A percentile compares a stretch with the other conserved stretches of the same genome.
These are phyloP conservation scores for Stemphylium lycopersici DNA, from an alignment of 2,329 filamentous ascomycete species.

Conservation along the genomic window DNA sequence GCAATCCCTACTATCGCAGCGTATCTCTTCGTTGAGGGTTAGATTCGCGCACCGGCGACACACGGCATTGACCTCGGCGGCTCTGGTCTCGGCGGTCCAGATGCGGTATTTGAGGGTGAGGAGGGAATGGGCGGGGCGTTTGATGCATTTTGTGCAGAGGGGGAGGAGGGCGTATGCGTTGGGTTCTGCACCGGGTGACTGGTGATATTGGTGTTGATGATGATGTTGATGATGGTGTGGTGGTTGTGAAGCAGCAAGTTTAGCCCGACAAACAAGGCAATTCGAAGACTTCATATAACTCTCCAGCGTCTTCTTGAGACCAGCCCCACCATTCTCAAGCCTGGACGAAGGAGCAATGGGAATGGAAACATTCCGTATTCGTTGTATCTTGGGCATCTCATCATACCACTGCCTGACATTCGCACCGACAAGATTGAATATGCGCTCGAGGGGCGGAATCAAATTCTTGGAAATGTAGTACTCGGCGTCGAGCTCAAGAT, in stretches of 20 bases:
- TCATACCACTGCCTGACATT: constrained; percentile 93
- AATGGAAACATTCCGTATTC: constrained; percentile 66
- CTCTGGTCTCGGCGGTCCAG: constrained; percentile 66
- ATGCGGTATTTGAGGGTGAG: constrained; percentile 68
- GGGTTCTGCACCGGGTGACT: constrained; percentile 10
- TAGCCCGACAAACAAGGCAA: constrained; percentile 76
- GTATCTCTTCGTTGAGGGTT: constrained; percentile 75
- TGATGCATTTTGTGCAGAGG: constrained; percentile 66
- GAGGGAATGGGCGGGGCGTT: constrained; percentile 65
- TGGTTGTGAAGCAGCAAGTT: constrained; percentile 53
- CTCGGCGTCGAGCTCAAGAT: constrained; percentile 84
- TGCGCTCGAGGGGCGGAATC: constrained; percentile 91
- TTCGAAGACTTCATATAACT: constrained; percentile 84
- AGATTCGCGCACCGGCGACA: constrained; percentile 82
- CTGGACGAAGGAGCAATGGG: constrained; percentile 18
- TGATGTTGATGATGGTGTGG: background rate
- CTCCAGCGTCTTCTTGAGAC: constrained; percentile 82
- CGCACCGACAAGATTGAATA: constrained; percentile 94
- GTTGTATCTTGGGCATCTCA: constrained; percentile 91
- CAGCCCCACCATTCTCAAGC: too few species aligned
- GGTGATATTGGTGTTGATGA: too few species aligned
- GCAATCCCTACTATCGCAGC: constrained; percentile 89
- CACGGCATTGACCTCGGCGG: constrained; percentile 68
- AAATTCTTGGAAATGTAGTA: constrained; percentile 98
- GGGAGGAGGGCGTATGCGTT: constrained; percentile 42